These are phyloP conservation scores for Lanmaoa rubissima DNA, from an alignment of 768 basidiomycete genomes.

Conservation along the genomic window DNA sequence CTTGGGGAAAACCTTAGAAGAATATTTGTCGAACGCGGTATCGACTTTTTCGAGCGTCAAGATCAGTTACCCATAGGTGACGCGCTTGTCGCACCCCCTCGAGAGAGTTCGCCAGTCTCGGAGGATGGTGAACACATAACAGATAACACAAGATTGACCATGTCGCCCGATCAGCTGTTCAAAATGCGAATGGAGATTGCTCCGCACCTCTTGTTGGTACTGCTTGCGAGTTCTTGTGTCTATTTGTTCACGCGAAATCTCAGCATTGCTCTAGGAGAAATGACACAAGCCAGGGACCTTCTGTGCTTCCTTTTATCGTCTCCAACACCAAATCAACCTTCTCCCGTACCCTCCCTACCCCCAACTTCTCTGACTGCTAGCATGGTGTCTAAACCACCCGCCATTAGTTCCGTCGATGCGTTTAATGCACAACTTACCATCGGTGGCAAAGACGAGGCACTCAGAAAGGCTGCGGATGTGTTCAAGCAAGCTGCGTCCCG, in stretches of 20 bases:
- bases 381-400: slow-evolving; percentile 61
- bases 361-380: slow-evolving; percentile 54
- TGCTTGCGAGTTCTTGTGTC: background rate
- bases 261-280: slow-evolving; percentile 77
- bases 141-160: slow-evolving; percentile 39
- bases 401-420: slow-evolving; percentile 63
- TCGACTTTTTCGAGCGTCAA: slow-evolving; percentile 68
- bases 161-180: slow-evolving; percentile 71
- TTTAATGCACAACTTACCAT: slow-evolving; percentile 71
- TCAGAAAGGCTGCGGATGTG: slow-evolving; percentile 69
- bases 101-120: slow-evolving; percentile 24
- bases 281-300: slow-evolving; percentile 73
- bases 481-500: slow-evolving; percentile 69
- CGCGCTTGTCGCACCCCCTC: slow-evolving; percentile 22
- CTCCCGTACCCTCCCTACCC: slow-evolving; percentile 29
- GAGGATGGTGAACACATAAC: slow-evolving; percentile 32
- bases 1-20: slow-evolving; percentile 66
- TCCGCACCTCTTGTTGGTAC: slow-evolving; percentile 69
- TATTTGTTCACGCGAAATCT: slow-evolving; percentile 15
- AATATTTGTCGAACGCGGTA: slow-evolving; percentile 71
- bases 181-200: slow-evolving; percentile 73
- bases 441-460: slow-evolving; percentile 78
- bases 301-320: slow-evolving; percentile 56
- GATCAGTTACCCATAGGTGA: slow-evolving; percentile 26
- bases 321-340: slow-evolving; percentile 34